Conservation (phyloP, 176 grass and related monocot genomes). For the Oryza longistaminata region DNA sequence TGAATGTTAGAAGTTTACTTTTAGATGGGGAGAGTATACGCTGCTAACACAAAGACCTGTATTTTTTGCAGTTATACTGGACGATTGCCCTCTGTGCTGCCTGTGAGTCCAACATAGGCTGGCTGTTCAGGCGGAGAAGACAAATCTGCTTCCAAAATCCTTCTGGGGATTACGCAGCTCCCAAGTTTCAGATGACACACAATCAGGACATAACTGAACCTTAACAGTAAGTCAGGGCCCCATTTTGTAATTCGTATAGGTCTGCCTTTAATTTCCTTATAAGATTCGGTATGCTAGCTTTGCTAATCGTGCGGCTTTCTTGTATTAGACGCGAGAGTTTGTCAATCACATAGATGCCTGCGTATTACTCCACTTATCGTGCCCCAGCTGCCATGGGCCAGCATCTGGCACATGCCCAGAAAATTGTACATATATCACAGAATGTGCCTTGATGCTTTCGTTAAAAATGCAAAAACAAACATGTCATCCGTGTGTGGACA, state of each 20-base stretch:
- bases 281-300: not conserved
- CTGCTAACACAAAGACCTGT: not conserved
- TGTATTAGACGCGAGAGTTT: not conserved
- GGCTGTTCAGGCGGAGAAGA: slow-evolving; percentile 69
- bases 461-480: not conserved
- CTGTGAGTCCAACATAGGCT: slow-evolving; percentile 74
- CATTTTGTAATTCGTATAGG: not conserved
- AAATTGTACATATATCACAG: not conserved
- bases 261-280: not conserved
- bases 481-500: not conserved
- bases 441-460: not conserved
- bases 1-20: too few species aligned
- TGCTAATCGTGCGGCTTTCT: not conserved
- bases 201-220: not conserved
- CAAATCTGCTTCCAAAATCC: slow-evolving; percentile 70
- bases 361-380: not conserved
- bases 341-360: not conserved
- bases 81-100: slow-evolving; percentile 52
- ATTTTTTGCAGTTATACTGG: slow-evolving; percentile 72
- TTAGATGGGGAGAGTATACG: not conserved
- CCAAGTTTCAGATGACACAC: slow-evolving; percentile 62
- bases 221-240: not conserved
- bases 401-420: not conserved
- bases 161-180: slow-evolving; percentile 88
- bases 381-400: not conserved